Base-by-base conservation (phyloP, 306 rosid species). In the Casuarina equisetifolia region DNA sequence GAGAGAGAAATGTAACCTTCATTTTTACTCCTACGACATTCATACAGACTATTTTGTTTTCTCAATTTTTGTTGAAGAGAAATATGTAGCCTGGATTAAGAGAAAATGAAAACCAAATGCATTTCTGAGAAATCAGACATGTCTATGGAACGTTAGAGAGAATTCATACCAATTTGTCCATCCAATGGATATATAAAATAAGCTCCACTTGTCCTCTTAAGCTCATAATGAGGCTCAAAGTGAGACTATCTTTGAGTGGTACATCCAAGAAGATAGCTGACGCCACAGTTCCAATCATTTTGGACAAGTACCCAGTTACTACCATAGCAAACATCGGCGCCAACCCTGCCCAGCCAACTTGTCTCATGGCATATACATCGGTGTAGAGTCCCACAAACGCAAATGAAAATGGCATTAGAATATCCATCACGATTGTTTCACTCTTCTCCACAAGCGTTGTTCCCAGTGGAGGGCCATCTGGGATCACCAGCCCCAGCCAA, bases 401-500 rank as follows among this genome's bases (percentile, higher is more conserved):
- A 75, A 75, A 94, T 1, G 94, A 40, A 83, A 89, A 80, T 2
- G 98, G 98, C 77, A 92, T 50, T 8, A 92, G 74, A 40, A 94
- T 3, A 0, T 94, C 90, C 8, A 16, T 43, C 25, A 85, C 61
- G 53, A 94, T 51, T 0, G 88, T 82, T 72, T 87, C 83, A 3
- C 74, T 43, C 66, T 71, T 88, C 7, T 87, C 82, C 3, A 87
- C 87, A 0, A 94, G 25, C 0, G 88, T 73, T 5, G 90, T 71
- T 2, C 97, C 97, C 39, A 94, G 78, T 1, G 90, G 87, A 15
- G 97, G 98, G 9, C 97, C 96, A 58, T 90, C 93, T 0, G 97
- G 97, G 8, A 92, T 82, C 0, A 17, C 82, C 4, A 92, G 11
- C 12, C 97, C 98, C 64, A 94, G n/a, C 91, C 91, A 84, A 8